phyloP scores from a whole-genome alignment of 148 eudicot genomes.

The Selenicereus undatus region DNA sequence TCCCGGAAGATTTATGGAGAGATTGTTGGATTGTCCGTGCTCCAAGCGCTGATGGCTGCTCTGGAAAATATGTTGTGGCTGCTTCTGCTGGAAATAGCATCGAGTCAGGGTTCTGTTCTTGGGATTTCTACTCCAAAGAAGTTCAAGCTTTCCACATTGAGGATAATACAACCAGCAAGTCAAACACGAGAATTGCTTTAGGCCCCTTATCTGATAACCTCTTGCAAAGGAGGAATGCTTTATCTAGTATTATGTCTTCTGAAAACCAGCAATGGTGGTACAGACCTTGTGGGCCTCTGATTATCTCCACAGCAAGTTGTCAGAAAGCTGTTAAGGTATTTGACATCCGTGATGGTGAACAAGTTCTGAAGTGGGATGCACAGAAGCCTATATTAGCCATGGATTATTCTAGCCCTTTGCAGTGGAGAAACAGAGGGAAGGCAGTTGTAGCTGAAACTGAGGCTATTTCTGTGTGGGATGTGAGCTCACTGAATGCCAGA shows the following conservation, averaged over 20 bases:
- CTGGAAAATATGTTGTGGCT: slow-evolving; percentile 85
- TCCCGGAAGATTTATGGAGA: slow-evolving; percentile 69
- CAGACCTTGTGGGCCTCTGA: slow-evolving; percentile 79
- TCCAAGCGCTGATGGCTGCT: slow-evolving; percentile 78
- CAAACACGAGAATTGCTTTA: slow-evolving; percentile 47
- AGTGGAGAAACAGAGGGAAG: slow-evolving; percentile 91
- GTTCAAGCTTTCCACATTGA: slow-evolving; percentile 72
- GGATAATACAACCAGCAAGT: slow-evolving; percentile 27
- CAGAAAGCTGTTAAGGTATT: slow-evolving; percentile 57
- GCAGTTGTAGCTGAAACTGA: slow-evolving; percentile 71
- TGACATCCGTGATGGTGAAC: slow-evolving; percentile 89
- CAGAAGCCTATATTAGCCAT: slow-evolving; percentile 59
- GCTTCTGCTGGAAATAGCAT: slow-evolving; percentile 95
- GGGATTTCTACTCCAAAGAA: slow-evolving; percentile 84
- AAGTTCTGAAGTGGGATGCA: slow-evolving; percentile 76
- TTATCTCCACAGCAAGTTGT: slow-evolving; percentile 63
- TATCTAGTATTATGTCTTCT: slow-evolving; percentile 35
- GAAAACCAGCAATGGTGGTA: slow-evolving; percentile 92
- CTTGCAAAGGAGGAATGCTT: slow-evolving; percentile 40
- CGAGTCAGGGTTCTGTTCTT: slow-evolving; percentile 82
- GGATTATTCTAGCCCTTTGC: slow-evolving; percentile 90
- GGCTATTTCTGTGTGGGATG: slow-evolving; percentile 73
- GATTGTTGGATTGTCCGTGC: slow-evolving; percentile 96
- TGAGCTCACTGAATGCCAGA: slow-evolving; percentile 57
- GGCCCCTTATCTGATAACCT: slow-evolving; percentile 61